Evolutionary conservation across 192 early-diverging fungal genomes (phyloP).

Genomic region (Phycomyces nitens): DNA sequence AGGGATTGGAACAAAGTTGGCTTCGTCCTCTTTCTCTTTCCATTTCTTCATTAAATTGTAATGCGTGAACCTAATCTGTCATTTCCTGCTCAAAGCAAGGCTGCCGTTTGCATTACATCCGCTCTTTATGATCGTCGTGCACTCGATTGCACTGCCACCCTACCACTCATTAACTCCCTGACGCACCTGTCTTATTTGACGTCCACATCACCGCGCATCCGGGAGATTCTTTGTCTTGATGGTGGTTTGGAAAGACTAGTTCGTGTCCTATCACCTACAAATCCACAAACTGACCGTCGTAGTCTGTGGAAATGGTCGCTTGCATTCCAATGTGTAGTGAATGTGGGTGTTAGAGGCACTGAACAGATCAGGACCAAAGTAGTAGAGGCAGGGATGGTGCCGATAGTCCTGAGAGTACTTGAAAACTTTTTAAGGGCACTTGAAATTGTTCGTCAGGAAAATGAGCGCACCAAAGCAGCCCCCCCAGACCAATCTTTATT

Average conservation of each 20-base stretch:
- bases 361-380: constrained; percentile 76
- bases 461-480: not conserved
- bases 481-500: no score
- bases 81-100: constrained; percentile 76
- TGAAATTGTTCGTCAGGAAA: constrained; percentile 25
- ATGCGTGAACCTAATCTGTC: constrained; percentile 85
- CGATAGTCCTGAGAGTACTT: constrained; percentile 77
- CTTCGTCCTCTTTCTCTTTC: constrained; percentile 4
- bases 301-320: constrained; percentile 79
- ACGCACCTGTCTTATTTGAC: constrained; percentile 87
- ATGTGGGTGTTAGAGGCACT: constrained; percentile 82
- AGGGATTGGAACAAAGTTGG: not conserved
- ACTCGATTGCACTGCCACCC: constrained; percentile 80
- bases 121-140: constrained; percentile 91
- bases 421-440: constrained; percentile 54
- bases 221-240: constrained; percentile 77
- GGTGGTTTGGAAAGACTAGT: constrained; percentile 87
- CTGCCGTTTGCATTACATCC: constrained; percentile 74
- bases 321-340: constrained; percentile 81
- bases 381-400: constrained; percentile 82
- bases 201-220: constrained; percentile 72
- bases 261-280: constrained; percentile 60
- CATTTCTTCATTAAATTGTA: constrained; percentile 5
- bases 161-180: constrained; percentile 87
- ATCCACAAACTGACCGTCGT: constrained; percentile 47